Percentiles rank a stretch among this genome's conserved stretches.
These are phyloP conservation scores for Fraxinus sp. DNA, from an alignment of 305 asterid species.

Conservation along the genomic window DNA sequence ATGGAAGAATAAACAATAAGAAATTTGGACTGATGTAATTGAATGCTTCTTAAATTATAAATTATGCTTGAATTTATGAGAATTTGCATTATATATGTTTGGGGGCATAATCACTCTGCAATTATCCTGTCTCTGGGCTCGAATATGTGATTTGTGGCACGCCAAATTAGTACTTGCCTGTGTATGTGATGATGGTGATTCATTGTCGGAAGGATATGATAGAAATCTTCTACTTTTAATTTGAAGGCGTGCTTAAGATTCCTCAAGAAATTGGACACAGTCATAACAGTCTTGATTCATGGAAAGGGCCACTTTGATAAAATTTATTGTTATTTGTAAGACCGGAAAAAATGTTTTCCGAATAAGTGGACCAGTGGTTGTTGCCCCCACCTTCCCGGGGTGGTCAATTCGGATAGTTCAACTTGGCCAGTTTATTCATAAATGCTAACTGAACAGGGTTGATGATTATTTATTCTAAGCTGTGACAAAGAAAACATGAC, in stretches of 20 bases:
- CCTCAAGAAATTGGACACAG: background rate
- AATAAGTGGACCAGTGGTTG: too few species aligned
- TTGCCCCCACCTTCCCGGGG: too few species aligned
- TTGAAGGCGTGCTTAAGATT: background rate
- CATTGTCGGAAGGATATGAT: background rate
- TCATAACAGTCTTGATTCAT: background rate
- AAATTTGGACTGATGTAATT: background rate
- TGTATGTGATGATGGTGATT: background rate
- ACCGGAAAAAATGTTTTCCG: too few species aligned
- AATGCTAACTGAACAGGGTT: background rate
- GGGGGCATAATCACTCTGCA: background rate
- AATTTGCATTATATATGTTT: background rate
- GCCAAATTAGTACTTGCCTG: background rate
- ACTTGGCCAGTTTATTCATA: background rate
- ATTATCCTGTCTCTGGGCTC: background rate
- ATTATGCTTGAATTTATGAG: background rate
- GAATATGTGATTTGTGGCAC: too few species aligned
- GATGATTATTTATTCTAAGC: background rate
- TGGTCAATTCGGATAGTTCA: too few species aligned
- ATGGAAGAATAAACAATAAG: background rate
- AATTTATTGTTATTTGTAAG: background rate
- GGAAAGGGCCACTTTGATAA: background rate
- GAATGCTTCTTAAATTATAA: background rate
- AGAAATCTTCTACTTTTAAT: background rate
- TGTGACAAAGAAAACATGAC: background rate